Evolutionary conservation across 2,329 filamentous ascomycete genomes (phyloP).

Genomic region (Scolecobasidium constrictum): DNA sequence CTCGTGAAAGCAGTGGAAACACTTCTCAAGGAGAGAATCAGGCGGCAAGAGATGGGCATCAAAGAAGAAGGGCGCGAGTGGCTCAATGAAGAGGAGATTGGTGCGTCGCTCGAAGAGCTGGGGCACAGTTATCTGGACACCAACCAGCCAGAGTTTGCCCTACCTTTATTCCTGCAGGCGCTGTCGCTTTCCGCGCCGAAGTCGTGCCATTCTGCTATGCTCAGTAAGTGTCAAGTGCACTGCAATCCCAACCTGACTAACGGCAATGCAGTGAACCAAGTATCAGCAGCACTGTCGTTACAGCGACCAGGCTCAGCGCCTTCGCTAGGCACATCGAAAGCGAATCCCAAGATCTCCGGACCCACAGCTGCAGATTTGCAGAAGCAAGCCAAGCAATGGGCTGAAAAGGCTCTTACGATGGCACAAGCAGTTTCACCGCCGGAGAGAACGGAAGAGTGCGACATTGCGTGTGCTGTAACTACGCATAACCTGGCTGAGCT

Average conservation of each 20-base stretch:
- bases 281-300: slow-evolving; percentile 63
- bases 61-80: slow-evolving; percentile 61
- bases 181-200: slow-evolving; percentile 53
- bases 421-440: slow-evolving; percentile 55
- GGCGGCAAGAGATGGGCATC: slow-evolving; percentile 55
- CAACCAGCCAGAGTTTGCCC: slow-evolving; percentile 67
- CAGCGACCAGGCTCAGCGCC: slow-evolving; percentile 32
- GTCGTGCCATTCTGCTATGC: slow-evolving; percentile 66
- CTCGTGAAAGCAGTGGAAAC: slow-evolving; percentile 77
- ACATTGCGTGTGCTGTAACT: slow-evolving; percentile 70
- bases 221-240: slow-evolving; percentile 46
- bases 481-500: slow-evolving; percentile 83
- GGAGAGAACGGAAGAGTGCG: slow-evolving; percentile 65
- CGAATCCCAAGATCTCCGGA: slow-evolving; percentile 23
- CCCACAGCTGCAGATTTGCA: slow-evolving; percentile 41
- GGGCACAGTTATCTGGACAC: slow-evolving; percentile 65
- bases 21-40: slow-evolving; percentile 60
- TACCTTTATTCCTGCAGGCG: slow-evolving; percentile 79
- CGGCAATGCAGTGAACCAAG: slow-evolving; percentile 57
- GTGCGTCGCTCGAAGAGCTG: slow-evolving; percentile 64
- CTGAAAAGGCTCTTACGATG: slow-evolving; percentile 61
- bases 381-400: slow-evolving; percentile 62
- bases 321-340: slow-evolving; percentile 22
- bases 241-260: slow-evolving; percentile 3
- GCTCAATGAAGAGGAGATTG: slow-evolving; percentile 60